Evolutionary conservation across 164 flowering plant genomes (phyloP), one percentile per base, ranked within the genome.

Genomic region (Vitis amurensis): DNA sequence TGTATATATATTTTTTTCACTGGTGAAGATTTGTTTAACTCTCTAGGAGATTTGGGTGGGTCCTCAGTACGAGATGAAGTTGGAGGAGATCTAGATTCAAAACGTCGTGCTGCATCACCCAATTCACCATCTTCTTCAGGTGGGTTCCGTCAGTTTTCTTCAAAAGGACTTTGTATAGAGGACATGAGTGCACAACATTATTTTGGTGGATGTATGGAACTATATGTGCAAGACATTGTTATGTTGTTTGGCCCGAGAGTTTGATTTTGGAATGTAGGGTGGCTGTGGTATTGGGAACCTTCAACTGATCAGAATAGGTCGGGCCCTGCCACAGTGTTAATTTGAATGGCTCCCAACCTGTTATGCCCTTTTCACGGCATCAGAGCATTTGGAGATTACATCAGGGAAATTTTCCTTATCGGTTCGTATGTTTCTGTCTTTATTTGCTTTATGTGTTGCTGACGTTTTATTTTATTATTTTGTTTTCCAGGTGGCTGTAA

Each of bases 131-230:
- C 95, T 60, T 88, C 97, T 88, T 89, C 98, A 95, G 99, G 99
- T 95, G 97, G 99, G 99, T 95, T 92, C 92, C 84, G 82, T 90
- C 91, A 86, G 87, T 82, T 86, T 85, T 90, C 91, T 86, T 89
- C 91, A 85, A 89, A 89, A 86, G 93, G 96, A 86, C 83, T 91
- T 76, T 89, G 86, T 90, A 88, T 87, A 68, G 90, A 84, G 74
- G 94, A 77, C 87, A 88, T 89, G 89, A 85, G 79, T 84, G 73
- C 83, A 82, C 84, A 70, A 77, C 89, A 76, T 83, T 73, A 70
- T 80, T 75, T 77, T 91, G 90, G 88, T 89, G 91, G 89, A 79
- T 80, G 68, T 79, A 76, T 81, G 78, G 80, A 75, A 73, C 74
- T 79, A 49, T 79, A 74, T 83, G 75, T 84, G 63, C 89, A 84